Conservation (phyloP, 2,329 filamentous ascomycete species). For the Corniculantispora saksenae region DNA sequence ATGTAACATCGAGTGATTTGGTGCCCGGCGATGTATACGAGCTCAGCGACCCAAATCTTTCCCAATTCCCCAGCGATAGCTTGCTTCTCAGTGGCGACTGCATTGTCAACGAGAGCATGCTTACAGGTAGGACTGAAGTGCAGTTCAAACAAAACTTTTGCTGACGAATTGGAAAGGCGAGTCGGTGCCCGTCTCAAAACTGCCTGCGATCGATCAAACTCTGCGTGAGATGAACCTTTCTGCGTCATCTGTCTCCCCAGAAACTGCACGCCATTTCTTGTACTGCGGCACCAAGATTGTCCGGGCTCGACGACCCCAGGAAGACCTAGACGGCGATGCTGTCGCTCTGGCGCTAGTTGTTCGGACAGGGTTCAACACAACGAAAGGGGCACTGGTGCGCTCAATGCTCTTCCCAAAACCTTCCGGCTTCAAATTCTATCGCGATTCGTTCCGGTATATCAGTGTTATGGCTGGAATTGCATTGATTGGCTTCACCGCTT, state of each 20-base stretch:
- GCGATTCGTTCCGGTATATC: constrained; percentile 96
- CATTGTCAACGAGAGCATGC: constrained; percentile 99
- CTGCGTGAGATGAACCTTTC: constrained; percentile 75
- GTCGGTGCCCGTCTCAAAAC: constrained; percentile 94
- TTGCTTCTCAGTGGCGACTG: constrained; percentile 90
- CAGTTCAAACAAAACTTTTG: constrained; percentile 16
- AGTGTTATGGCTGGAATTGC: constrained; percentile 93
- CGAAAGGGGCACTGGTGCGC: constrained; percentile 90
- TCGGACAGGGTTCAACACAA: constrained; percentile 94
- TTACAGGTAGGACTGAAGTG: constrained; percentile 63
- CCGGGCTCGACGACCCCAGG: constrained; percentile 82
- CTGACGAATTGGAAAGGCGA: constrained; percentile 56
- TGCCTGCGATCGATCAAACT: constrained; percentile 77
- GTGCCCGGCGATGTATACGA: constrained; percentile 97
- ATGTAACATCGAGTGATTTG: constrained; percentile 81
- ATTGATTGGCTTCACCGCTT: constrained; percentile 81
- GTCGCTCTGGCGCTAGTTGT: constrained; percentile 90
- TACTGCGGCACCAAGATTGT: constrained; percentile 97
- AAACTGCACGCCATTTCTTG: constrained; percentile 84
- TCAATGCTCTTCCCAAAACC: constrained; percentile 99
- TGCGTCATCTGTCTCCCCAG: constrained; percentile 78
- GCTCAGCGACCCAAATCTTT: constrained; percentile 86
- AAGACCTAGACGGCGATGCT: constrained; percentile 81
- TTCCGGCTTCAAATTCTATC: constrained; percentile 97
- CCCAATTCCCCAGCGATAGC: constrained; percentile 89